Conservation (phyloP, 768 basidiomycete genomes). For the Leccinellum luteum region DNA sequence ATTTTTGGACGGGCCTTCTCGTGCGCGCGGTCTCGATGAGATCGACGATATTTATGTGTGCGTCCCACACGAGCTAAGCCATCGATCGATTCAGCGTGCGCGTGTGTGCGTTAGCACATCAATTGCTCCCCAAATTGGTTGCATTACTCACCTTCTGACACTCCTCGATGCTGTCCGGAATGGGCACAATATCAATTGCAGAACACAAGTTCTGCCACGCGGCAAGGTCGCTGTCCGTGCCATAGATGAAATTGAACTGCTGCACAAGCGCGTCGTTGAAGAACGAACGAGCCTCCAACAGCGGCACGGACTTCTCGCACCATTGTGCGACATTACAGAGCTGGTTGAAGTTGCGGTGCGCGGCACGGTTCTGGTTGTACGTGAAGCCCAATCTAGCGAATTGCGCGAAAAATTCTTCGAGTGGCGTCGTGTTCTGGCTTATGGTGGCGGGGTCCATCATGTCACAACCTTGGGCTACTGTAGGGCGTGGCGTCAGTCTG, state of each 20-base stretch:
- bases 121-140: not conserved
- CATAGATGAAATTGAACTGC: constrained; percentile 25
- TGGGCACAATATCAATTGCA: constrained; percentile 11
- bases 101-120: not conserved
- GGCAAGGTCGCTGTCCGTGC: constrained; percentile 13
- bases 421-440: constrained; percentile 13
- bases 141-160: constrained; percentile 18
- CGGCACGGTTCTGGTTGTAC: constrained; percentile 12
- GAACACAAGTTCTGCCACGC: constrained; percentile 25
- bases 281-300: not conserved
- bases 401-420: constrained; percentile 24
- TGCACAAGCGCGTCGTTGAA: constrained; percentile 25
- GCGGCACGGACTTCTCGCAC: not conserved
- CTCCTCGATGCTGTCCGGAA: constrained; percentile 11
- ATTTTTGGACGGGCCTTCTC: constrained; percentile 16
- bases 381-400: constrained; percentile 15
- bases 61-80: constrained; percentile 20
- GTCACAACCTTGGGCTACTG: not conserved
- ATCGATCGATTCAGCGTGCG: not conserved
- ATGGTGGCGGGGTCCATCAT: not conserved
- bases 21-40: constrained; percentile 21
- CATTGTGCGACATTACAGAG: constrained; percentile 6
- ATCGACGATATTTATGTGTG: constrained; percentile 33
- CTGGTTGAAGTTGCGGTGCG: constrained; percentile 20
- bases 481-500: not conserved